Percentiles rank a stretch among this genome's conserved stretches.
Evolutionary conservation across 345 rosid species (phyloP).

Genomic region (Citrus australasica): DNA sequence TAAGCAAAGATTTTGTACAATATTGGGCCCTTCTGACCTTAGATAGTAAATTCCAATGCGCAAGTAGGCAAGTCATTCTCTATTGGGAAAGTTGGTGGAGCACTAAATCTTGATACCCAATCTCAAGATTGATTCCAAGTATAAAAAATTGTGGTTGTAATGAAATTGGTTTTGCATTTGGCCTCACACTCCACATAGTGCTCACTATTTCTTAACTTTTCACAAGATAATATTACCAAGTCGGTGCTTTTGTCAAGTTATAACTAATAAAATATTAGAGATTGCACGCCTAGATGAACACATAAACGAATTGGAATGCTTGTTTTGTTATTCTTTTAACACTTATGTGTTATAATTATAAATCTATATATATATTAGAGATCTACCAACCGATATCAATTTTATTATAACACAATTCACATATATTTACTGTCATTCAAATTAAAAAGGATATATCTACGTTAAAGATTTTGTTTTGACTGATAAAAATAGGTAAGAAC

Average conservation of each 20-base stretch:
- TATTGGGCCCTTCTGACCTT: too few relatives aligned
- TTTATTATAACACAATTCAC: too few relatives aligned
- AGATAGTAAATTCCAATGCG: not conserved
- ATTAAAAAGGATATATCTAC: too few relatives aligned
- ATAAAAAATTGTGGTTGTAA: not conserved
- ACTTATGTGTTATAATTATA: too few relatives aligned
- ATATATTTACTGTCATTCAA: too few relatives aligned
- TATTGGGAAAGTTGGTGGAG: slow-evolving; percentile 19
- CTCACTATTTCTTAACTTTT: not conserved
- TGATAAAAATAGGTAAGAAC: too few relatives aligned
- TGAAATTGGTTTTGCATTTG: not conserved
- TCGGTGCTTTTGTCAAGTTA: not conserved
- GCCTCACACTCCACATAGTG: slow-evolving; percentile 7
- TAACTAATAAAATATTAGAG: not conserved
- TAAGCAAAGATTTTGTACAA: not conserved
- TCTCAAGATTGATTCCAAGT: not conserved
- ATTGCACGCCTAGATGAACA: not conserved
- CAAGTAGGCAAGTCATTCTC: not conserved
- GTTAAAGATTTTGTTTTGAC: too few relatives aligned
- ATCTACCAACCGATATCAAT: too few relatives aligned
- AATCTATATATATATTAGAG: too few relatives aligned
- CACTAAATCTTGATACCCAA: slow-evolving; percentile 9
- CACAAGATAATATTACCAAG: not conserved
- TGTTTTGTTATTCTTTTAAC: too few relatives aligned
- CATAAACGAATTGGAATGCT: too few relatives aligned